Evolutionary conservation across 768 basidiomycete genomes (phyloP), one percentile per base, ranked within the genome.

Genomic region (Suillus subalutaceus): DNA sequence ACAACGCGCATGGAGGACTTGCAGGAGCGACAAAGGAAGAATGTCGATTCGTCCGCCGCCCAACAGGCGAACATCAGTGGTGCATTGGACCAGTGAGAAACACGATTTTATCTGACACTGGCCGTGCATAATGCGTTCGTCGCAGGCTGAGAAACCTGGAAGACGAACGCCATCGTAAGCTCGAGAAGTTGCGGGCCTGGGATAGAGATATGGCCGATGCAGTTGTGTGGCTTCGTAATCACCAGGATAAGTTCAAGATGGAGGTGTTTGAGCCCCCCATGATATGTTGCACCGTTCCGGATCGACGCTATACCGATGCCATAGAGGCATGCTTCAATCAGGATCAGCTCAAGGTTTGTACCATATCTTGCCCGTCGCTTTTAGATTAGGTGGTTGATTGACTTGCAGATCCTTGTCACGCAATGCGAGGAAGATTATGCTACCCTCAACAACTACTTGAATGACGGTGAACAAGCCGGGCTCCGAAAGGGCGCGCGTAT

Each of bases 261-360:
- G 84, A 89, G 63, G 88, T 98, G n/a, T 88, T 91, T 66, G 93
- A 96, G 76, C 97, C 97, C 18, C 88, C 95, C 0, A 80, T 88
- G 70, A 82, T 99, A 65, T 86, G 86, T 15, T 79, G 94, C 50
- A 88, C 79, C 23, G 85, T 97, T 16, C 87, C 89, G 18, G 84
- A 95, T 74, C 79, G 77, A 71, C 69, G 73, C 48, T 93, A 82
- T 66, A 86, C 87, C 1, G 81, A 87, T 72, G 86, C 89, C 4
- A 85, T 97, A 10, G 96, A 98, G 74, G 82, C 87, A 0, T 89
- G 88, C 62, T 88, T 97, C 71, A 84, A 71, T 66, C 71, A 64
- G 13, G 80, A 79, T 56, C 86, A 89, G 65, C 72, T 96, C 68
- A 88, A 84, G 83, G 96, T 94, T 52, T 60, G 81, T 72, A 23